phyloP scores from a whole-genome alignment of 345 rosid species.

The Sisymbrium irio region DNA sequence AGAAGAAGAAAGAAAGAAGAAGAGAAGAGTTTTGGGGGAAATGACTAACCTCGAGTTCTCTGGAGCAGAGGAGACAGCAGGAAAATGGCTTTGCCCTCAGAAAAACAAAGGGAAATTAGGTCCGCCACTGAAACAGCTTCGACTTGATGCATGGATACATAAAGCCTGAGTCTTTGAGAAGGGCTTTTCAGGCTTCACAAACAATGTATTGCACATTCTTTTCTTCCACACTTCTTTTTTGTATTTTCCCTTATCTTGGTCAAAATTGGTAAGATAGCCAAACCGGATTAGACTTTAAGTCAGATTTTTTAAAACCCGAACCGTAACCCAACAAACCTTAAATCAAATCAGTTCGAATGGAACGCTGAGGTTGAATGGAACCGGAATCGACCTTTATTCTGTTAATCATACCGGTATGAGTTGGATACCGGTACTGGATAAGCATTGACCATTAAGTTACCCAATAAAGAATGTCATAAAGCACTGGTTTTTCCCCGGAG shows the following conservation, averaged over 20 bases:
- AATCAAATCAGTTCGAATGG: too few relatives aligned
- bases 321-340: neutral
- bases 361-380: neutral
- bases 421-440: neutral
- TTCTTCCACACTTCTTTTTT: neutral
- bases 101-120: conserved; percentile 56
- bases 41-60: conserved; percentile 43
- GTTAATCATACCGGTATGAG: neutral
- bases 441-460: too few relatives aligned
- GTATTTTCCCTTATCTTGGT: neutral
- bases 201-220: neutral
- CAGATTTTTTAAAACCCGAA: too few relatives aligned
- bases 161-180: conserved; percentile 33
- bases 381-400: neutral
- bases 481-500: neutral
- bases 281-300: too few relatives aligned
- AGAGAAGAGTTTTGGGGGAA: conserved; percentile 51
- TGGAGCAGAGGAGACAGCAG: conserved; percentile 39
- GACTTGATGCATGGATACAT: conserved; percentile 73
- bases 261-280: neutral
- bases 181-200: neutral
- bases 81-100: conserved; percentile 85
- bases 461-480: too few relatives aligned
- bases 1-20: conserved; percentile 2
- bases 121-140: conserved; percentile 84